These are phyloP conservation scores for Zizania palustris DNA, from an alignment of 202 grass and related monocot genomes.

Conservation along the genomic window DNA sequence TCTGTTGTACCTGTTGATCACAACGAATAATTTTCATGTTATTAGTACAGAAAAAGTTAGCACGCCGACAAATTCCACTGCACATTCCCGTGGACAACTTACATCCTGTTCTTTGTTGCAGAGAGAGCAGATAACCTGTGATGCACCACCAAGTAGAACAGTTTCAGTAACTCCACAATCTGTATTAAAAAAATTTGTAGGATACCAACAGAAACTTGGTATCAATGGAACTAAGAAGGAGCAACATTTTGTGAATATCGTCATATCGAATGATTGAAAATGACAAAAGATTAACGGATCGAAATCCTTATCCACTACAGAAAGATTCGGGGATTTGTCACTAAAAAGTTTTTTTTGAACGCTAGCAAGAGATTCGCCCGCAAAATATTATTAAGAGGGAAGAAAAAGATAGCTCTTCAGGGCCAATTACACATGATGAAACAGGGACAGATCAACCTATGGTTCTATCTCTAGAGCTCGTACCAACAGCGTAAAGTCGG, in stretches of 20 bases:
- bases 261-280: background rate
- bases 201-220: no score
- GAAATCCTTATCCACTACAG: background rate
- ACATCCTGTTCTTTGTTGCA: conserved; percentile 85
- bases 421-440: no score
- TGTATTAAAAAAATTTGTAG: background rate
- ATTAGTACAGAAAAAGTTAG: conserved; percentile 10
- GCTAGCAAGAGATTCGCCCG: no score
- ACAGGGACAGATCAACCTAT: no score
- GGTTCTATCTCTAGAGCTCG: no score
- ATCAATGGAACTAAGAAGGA: no score
- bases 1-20: conserved; percentile 61
- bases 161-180: conserved; percentile 29
- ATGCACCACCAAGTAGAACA: conserved; percentile 38
- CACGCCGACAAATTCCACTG: background rate
- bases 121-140: conserved; percentile 84
- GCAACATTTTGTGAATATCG: no score
- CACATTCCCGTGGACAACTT: conserved; percentile 41
- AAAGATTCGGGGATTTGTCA: no score
- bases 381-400: no score
- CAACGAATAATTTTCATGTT: conserved; percentile 23
- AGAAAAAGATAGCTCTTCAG: no score
- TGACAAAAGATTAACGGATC: background rate
- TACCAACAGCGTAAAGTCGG: no score
- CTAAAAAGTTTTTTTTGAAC: no score